Base-by-base conservation (phyloP, 371 early-diverging fungal genomes). In the Mucor sp. region DNA sequence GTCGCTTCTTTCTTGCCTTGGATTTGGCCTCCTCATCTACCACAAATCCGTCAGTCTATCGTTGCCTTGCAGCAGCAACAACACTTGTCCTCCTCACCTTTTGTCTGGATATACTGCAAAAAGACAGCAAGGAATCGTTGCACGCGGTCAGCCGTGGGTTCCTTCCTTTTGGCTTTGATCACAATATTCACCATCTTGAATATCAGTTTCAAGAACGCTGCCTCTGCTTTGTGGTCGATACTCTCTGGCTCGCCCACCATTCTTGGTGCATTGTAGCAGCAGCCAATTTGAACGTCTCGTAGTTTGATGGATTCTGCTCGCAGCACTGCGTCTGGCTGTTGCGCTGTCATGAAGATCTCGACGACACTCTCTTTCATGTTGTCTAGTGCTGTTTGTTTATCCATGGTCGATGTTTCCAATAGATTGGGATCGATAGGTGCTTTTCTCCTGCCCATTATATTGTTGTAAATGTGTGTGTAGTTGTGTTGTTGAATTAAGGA, bases 111-210 rank as follows among this genome's bases (percentile, higher is more conserved):
- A 60, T 86, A 89, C 57, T 92, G 87, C 58, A 94, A 81, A 71
- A 93, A 95, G 0, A 87, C 78, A 6, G 90, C 89, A 43, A 94
- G 83, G 65, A 94, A 93, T 66, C 90, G 87, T 47, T 91, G 79
- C 7, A 91, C 83, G 44, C 91, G 79, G 53, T 95, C 95, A 0
- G 90, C 94, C 33, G 85, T 77, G 2, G 89, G 81, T 66, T 91
- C 89, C 35, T 89, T 86, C 74, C 88, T 91, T 68, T 91, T 92
- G 25, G 90, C 77, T 17, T 83, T 83, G 11, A 95, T 77, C 5
- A 93, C 83, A 25, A 88, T 89, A 75, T 93, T 93, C 25, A 94
- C 75, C 68, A 90, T 91, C 62, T 87, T 84, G 17, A 91, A 82
- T 63, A 92, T 82, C 67, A 89, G 89, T 47, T 86, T 72, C 69